Conservation (phyloP, 192 early-diverging fungal genomes). For the Gaertneriomyces semiglobifer region DNA sequence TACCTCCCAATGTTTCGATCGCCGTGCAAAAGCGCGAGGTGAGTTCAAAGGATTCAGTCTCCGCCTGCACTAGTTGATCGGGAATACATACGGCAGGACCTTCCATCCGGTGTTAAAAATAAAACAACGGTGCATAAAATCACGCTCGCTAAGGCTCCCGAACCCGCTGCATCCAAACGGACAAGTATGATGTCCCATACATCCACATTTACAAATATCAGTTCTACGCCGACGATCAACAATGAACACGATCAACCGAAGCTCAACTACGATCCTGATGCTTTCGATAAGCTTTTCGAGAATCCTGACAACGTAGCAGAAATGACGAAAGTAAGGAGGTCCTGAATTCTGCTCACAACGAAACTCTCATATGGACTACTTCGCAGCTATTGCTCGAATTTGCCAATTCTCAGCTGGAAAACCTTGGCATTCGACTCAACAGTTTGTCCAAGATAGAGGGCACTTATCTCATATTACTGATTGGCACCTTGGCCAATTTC, state of each 20-base stretch:
- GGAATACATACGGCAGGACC: constrained; percentile 1
- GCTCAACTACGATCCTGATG: constrained; percentile 21
- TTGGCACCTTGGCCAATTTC: constrained; percentile 35
- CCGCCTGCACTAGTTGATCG: background rate
- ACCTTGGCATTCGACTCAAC: constrained; percentile 25
- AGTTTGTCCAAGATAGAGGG: constrained; percentile 27
- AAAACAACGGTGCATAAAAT: constrained; percentile 35
- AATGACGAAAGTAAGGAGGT: constrained; percentile 24
- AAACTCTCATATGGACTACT: background rate
- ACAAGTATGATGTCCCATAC: no score
- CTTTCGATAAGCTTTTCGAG: constrained; percentile 33
- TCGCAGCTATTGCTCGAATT: constrained; percentile 35
- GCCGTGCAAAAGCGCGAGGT: constrained; percentile 30
- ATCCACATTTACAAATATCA: no score
- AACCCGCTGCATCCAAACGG: no score
- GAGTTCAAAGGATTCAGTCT: background rate
- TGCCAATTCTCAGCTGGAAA: constrained; percentile 24
- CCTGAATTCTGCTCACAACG: background rate
- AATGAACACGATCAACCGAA: no score
- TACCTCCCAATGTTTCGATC: constrained; percentile 32
- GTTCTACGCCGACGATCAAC: no score
- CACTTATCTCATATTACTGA: constrained; percentile 29
- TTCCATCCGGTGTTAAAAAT: constrained; percentile 29
- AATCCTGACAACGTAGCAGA: constrained; percentile 26
- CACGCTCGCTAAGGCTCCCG: constrained; percentile 5